phyloP scores from a whole-genome alignment of 2,329 filamentous ascomycete genomes.

The Sclerotinia glacialis region DNA sequence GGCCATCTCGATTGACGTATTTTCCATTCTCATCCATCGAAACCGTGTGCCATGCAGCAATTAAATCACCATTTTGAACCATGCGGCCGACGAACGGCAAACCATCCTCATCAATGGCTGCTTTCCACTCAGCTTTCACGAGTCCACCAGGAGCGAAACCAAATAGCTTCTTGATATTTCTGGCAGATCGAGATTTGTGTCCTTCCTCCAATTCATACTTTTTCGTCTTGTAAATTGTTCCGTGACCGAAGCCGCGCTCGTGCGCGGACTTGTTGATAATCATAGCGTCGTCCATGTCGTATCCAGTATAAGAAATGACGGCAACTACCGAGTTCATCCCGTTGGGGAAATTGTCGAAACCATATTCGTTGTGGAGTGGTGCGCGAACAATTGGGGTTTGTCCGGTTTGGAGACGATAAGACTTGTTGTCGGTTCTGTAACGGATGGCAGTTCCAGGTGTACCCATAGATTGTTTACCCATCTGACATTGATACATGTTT shows the following conservation, averaged over 20 bases:
- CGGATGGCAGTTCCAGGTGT: constrained; percentile 82
- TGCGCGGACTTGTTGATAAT: constrained; percentile 97
- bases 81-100: constrained; percentile 76
- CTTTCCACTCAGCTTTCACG: constrained; percentile 67
- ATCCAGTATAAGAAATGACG: constrained; percentile 97
- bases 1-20: constrained; percentile 79
- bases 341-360: constrained; percentile 97
- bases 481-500: constrained; percentile 99
- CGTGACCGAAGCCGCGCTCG: constrained; percentile 92
- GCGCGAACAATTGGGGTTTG: constrained; percentile 92
- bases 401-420: constrained; percentile 89
- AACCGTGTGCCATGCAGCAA: constrained; percentile 89
- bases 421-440: constrained; percentile 95
- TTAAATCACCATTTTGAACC: constrained; percentile 75
- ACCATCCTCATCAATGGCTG: constrained; percentile 81
- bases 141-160: constrained; percentile 80
- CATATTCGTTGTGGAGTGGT: constrained; percentile 92
- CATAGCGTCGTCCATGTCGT: constrained; percentile 99
- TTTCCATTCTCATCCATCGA: constrained; percentile 74
- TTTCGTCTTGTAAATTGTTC: constrained; percentile 97
- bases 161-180: constrained; percentile 76
- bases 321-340: constrained; percentile 93
- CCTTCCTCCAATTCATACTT: constrained; percentile 81
- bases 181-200: constrained; percentile 61
- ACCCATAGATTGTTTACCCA: constrained; percentile 99